Percentiles rank a stretch among this genome's conserved stretches.
Conservation (phyloP, 805 yeast genomes). For the Candida michaelii region DNA sequence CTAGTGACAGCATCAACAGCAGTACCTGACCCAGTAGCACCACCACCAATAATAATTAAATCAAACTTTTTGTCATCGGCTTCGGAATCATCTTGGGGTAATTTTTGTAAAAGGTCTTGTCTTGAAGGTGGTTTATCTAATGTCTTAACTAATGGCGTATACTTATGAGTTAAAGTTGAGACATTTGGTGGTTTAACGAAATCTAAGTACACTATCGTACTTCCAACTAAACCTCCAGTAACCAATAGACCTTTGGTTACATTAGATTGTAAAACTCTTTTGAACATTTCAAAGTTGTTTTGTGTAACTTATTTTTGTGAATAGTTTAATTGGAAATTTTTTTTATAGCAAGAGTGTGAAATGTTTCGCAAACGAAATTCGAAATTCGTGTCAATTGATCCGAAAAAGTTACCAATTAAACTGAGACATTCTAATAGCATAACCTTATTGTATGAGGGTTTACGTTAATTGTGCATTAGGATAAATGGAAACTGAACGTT, state of each 20-base stretch:
- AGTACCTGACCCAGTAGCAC: constrained; percentile 93
- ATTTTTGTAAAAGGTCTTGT: constrained; percentile 47
- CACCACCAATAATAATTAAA: constrained; percentile 90
- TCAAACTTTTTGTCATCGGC: constrained; percentile 55
- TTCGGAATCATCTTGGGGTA: constrained; percentile 23
- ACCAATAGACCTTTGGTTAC: constrained; percentile 32
- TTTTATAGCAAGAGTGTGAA: constrained; percentile 1
- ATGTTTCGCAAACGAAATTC: constrained; percentile 3
- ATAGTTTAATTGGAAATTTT: background rate
- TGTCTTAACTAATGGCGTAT: constrained; percentile 45
- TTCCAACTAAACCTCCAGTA: constrained; percentile 35
- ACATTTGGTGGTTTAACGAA: constrained; percentile 35
- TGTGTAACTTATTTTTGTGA: background rate
- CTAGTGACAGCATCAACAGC: constrained; percentile 90
- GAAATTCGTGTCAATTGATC: constrained; percentile 6
- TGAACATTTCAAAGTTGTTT: constrained; percentile 1
- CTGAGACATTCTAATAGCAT: no score
- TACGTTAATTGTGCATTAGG: background rate
- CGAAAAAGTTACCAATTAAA: background rate
- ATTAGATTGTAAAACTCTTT: constrained; percentile 20
- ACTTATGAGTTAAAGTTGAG: constrained; percentile 26
- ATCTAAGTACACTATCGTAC: constrained; percentile 39
- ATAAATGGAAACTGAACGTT: no score
- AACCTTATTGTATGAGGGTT: no score
- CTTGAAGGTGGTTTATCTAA: constrained; percentile 57